These are phyloP conservation scores for Elsinoe batatas DNA, from an alignment of 2,329 filamentous ascomycete species.

Conservation along the genomic window DNA sequence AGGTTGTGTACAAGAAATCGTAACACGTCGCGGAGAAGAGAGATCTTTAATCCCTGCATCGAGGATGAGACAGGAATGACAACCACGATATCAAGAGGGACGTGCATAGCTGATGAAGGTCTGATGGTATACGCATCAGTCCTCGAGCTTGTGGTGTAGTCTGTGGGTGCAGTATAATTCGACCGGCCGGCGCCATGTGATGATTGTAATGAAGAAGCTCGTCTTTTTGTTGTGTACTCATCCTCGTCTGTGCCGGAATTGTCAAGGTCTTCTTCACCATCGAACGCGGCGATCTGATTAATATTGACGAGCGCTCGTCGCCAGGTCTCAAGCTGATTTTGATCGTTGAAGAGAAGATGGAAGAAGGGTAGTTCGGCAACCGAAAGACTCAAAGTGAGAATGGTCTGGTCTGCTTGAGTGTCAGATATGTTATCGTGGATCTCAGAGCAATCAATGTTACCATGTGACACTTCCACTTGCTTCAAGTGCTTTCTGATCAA, in stretches of 20 bases:
- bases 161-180: constrained; percentile 77
- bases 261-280: constrained; percentile 66
- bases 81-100: constrained; percentile 89
- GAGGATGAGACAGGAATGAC: constrained; percentile 96
- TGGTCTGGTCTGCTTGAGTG: constrained; percentile 55
- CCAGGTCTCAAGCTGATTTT: constrained; percentile 80
- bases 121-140: constrained; percentile 36
- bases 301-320: constrained; percentile 77
- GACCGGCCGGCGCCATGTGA: constrained; percentile 75
- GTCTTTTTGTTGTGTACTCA: constrained; percentile 52
- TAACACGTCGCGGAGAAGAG: constrained; percentile 79
- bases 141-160: constrained; percentile 64
- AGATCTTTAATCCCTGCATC: constrained; percentile 99
- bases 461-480: constrained; percentile 60
- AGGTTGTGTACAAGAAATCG: constrained; percentile 85
- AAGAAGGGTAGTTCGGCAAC: constrained; percentile 89
- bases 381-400: constrained; percentile 81
- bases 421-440: constrained; percentile 10
- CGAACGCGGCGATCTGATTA: constrained; percentile 53
- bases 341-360: constrained; percentile 78
- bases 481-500: constrained; percentile 96
- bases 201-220: constrained; percentile 68
- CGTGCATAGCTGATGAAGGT: constrained; percentile 54
- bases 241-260: constrained; percentile 81
- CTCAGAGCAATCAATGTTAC: constrained; percentile 24